Percentiles rank a stretch among this genome's conserved stretches.
phyloP scores from a whole-genome alignment of 2,329 filamentous ascomycete species.

The Paecilomyces dactylethromorphus region DNA sequence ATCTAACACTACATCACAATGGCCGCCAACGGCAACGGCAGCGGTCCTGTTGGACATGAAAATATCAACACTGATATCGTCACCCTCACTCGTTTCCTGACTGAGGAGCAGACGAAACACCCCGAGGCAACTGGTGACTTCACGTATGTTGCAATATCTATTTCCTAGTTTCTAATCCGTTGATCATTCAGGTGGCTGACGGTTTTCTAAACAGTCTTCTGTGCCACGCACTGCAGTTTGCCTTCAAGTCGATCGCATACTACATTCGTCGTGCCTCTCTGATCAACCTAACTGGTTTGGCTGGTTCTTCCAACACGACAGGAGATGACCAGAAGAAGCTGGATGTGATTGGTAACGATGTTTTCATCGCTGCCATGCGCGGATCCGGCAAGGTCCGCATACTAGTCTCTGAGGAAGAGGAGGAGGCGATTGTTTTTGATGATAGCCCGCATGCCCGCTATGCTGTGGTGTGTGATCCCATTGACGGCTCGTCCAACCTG shows the following conservation, averaged over 20 bases:
- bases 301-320: slow-evolving; percentile 88
- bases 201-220: slow-evolving; percentile 57
- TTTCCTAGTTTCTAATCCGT: not conserved
- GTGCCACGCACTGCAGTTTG: slow-evolving; percentile 96
- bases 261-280: slow-evolving; percentile 95
- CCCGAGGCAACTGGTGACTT: slow-evolving; percentile 96
- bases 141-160: slow-evolving; percentile 58
- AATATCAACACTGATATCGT: slow-evolving; percentile 94
- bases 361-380: slow-evolving; percentile 93
- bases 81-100: slow-evolving; percentile 90
- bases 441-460: slow-evolving; percentile 71
- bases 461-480: slow-evolving; percentile 93
- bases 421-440: slow-evolving; percentile 81
- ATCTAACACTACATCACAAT: slow-evolving; percentile 26
- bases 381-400: slow-evolving; percentile 85
- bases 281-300: slow-evolving; percentile 91
- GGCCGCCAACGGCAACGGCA: slow-evolving; percentile 38
- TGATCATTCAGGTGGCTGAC: not conserved
- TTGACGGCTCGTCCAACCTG: slow-evolving; percentile 94
- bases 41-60: slow-evolving; percentile 55
- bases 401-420: slow-evolving; percentile 96
- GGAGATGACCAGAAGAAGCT: slow-evolving; percentile 99
- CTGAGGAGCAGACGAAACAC: slow-evolving; percentile 90
- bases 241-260: slow-evolving; percentile 99
- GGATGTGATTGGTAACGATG: slow-evolving; percentile 96